Conservation (phyloP, 202 grass and related monocot genomes). For the Panicum virgatum region DNA sequence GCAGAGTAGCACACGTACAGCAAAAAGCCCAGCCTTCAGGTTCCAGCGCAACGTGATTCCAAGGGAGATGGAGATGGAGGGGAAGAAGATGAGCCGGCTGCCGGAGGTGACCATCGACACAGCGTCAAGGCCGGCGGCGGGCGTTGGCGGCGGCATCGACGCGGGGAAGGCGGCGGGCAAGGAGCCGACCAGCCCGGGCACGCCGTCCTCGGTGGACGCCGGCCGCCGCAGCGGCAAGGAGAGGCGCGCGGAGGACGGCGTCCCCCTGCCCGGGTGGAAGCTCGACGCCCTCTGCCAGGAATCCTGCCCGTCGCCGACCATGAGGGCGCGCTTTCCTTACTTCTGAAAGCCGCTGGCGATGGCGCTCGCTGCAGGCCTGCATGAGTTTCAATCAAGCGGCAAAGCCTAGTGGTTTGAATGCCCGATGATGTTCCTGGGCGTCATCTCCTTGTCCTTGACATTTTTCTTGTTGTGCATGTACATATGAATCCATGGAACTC, state of each 20-base stretch:
- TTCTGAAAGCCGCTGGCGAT: conserved; percentile 51
- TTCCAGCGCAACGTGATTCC: background rate
- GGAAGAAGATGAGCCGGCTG: conserved; percentile 19
- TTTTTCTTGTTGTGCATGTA: background rate
- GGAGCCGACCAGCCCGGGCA: conserved; percentile 51
- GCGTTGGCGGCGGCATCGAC: background rate
- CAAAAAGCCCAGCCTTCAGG: background rate
- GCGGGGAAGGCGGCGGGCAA: conserved; percentile 28
- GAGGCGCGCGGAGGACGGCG: background rate
- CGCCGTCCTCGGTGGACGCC: conserved; percentile 11
- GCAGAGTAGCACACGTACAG: background rate
- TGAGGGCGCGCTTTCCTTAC: conserved; percentile 62
- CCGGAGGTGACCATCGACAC: conserved; percentile 41
- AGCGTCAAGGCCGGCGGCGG: conserved; percentile 8
- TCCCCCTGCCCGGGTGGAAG: conserved; percentile 80
- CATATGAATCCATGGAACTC: background rate
- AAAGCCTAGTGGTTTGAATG: background rate
- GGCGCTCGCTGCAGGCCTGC: background rate
- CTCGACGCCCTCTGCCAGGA: conserved; percentile 78
- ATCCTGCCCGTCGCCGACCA: conserved; percentile 16
- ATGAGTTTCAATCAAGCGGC: background rate
- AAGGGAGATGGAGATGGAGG: conserved; percentile 36
- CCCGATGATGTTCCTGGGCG: background rate
- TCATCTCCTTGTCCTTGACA: background rate
- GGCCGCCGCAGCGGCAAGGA: background rate